Base-by-base conservation (phyloP, 306 rosid genomes). In the Luffa acutangula region DNA sequence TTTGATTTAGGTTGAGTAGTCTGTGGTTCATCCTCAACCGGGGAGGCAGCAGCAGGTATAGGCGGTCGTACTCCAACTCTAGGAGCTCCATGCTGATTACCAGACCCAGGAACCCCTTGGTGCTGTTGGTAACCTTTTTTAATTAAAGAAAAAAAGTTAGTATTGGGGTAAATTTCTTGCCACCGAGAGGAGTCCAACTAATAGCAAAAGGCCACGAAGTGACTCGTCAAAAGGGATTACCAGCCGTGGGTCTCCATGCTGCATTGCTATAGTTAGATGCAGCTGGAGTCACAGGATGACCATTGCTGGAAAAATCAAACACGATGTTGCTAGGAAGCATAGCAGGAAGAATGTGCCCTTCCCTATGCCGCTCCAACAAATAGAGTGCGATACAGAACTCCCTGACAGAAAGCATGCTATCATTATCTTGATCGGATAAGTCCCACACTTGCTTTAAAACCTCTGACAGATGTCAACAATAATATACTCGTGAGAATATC, bases 361-460 rank as follows among this genome's bases (percentile, higher is more conserved):
- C 99, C 83, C 98, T 89, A 82, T 83, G 88, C 71, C 98, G 89
- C 89, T 96, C 99, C 99, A 96, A 90, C 84, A 96, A 82, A 89
- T 93, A 93, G 78, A 96, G 79, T 69, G 99, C 98, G 75, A 90
- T 82, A 84, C 98, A 93, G 76, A 96, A 96, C 90, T 96, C 99
- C 90, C 91, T 87, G 80, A 89, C 91, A 85, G 99, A 96, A 86
- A 96, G 96, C 97, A 88, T 93, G 90, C 99, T 90, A 88, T 96
- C 99, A 72, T 91, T 93, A 90, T 96, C 99, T 82, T 93, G 98
- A 87, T 96, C 99, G 1, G 99, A 91, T 85, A 96, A 86, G 85
- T 96, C 99, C 99, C 99, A 96, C 74, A 96, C 97, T 92, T 93
- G 98, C 98, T 84, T 89, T 82, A 96, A 88, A 82, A 96, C 87